Conservation (phyloP, 345 rosid genomes). For the sweet orange (Citrus sinensis) region DVS_A1.0 CM039165.1:21063501-21064000, state of each 20-base stretch:
- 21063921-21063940: too few species aligned
- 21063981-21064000: background rate
- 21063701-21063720: background rate
- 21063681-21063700: background rate
- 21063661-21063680: background rate
- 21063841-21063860: background rate
- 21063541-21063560: slow-evolving; percentile 7
- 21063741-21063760: background rate
- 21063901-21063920: too few species aligned
- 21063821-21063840: background rate
- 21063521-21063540: slow-evolving; percentile 10
- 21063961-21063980: too few species aligned
- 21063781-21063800: too few species aligned
- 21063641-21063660: background rate
- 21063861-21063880: background rate
- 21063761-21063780: background rate
- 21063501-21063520: background rate
- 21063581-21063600: slow-evolving; percentile 6
- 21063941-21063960: background rate
- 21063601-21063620: background rate
- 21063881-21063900: too few species aligned
- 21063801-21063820: too few species aligned
- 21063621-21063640: background rate
- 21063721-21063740: background rate
- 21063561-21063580: background rate